Percentiles rank a stretch among this genome's conserved stretches.
These are phyloP conservation scores for Hericium rajendrae DNA, from an alignment of 768 basidiomycete genomes.

Conservation along the genomic window DNA sequence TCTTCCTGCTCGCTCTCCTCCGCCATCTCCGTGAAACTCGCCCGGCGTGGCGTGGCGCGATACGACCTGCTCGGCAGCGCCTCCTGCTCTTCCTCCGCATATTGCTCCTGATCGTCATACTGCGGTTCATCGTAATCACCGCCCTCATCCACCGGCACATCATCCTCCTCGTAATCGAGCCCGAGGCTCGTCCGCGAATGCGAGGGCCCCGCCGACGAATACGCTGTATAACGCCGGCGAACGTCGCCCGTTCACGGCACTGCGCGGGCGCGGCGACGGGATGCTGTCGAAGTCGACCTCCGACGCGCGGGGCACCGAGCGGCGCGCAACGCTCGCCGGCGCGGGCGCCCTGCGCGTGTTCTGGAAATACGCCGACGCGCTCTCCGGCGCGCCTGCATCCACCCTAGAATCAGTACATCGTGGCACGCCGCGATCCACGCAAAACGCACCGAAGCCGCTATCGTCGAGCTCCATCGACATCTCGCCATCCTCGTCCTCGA, in stretches of 20 bases:
- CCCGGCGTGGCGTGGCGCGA: slow-evolving; percentile 2
- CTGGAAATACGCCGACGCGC: slow-evolving; percentile 23
- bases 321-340: slow-evolving; percentile 23
- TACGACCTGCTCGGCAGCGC: not conserved
- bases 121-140: slow-evolving; percentile 6
- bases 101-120: slow-evolving; percentile 10
- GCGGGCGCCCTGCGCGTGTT: slow-evolving; percentile 18
- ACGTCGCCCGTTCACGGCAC: slow-evolving; percentile 14
- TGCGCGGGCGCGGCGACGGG: slow-evolving; percentile 23
- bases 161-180: slow-evolving; percentile 12
- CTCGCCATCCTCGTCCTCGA: slow-evolving; percentile 43
- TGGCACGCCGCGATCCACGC: not conserved
- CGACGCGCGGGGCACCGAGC: slow-evolving; percentile 19
- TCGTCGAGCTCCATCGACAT: slow-evolving; percentile 73
- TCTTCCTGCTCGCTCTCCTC: slow-evolving; percentile 1
- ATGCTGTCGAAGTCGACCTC: slow-evolving; percentile 27
- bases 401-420: not conserved
- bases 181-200: slow-evolving; percentile 15
- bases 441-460: slow-evolving; percentile 35
- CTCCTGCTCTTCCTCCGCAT: slow-evolving; percentile 20
- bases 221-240: slow-evolving; percentile 14
- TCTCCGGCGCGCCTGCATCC: slow-evolving; percentile 17
- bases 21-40: not conserved
- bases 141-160: slow-evolving; percentile 11
- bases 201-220: slow-evolving; percentile 12